Evolutionary conservation across 495 filamentous ascomycete species (phyloP).

Genomic region (Bacidia rubella): DNA sequence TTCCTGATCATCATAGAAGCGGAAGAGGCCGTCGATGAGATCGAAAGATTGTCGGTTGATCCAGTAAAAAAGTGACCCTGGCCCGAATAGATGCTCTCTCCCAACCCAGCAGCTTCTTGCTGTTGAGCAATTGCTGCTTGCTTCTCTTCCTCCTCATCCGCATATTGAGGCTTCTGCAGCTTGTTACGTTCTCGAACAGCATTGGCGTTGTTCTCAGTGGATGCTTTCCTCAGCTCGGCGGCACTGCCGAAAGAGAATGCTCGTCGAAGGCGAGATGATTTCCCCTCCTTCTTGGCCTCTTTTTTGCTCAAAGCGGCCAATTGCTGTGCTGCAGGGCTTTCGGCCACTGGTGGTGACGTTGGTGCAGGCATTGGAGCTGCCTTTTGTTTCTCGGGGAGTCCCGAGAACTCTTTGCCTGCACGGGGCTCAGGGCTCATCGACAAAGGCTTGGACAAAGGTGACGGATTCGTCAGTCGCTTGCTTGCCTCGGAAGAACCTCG

Average conservation of each 20-base stretch:
- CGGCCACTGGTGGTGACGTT: constrained; percentile 16
- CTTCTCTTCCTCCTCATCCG: constrained; percentile 65
- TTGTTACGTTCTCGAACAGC: constrained; percentile 45
- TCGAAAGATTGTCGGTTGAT: constrained; percentile 92
- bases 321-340: constrained; percentile 66
- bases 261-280: constrained; percentile 79
- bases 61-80: constrained; percentile 75
- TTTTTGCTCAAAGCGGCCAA: constrained; percentile 70
- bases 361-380: constrained; percentile 18
- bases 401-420: constrained; percentile 17
- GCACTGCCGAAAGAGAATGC: constrained; percentile 97
- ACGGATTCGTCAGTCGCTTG: constrained; percentile 63
- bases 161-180: constrained; percentile 54
- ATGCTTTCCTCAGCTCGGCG: constrained; percentile 72
- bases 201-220: constrained; percentile 48
- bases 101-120: constrained; percentile 84
- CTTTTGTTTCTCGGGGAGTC: constrained; percentile 14
- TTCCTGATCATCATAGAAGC: constrained; percentile 99
- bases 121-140: constrained; percentile 80
- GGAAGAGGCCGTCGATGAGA: constrained; percentile 94
- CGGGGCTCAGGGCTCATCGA: constrained; percentile 38
- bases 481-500: constrained; percentile 57
- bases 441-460: constrained; percentile 77
- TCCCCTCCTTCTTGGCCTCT: constrained; percentile 55
- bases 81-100: constrained; percentile 85